Conservation (phyloP, 345 rosid genomes). For the Raphanus sativus region DNA sequence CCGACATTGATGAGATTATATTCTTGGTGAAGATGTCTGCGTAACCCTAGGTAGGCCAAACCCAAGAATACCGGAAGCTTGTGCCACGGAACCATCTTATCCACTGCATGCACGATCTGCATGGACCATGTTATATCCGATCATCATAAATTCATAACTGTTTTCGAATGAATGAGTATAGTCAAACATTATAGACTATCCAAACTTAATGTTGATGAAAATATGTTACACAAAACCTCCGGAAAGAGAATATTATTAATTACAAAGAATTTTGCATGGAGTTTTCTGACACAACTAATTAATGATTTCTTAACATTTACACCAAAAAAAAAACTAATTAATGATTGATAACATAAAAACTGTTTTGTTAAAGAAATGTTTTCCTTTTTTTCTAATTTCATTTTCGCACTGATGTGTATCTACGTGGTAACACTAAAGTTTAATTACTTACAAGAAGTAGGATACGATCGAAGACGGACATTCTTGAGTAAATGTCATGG, state of each 20-base stretch:
- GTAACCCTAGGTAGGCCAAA: conserved; percentile 42
- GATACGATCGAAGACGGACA: conserved; percentile 2
- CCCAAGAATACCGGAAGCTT: conserved; percentile 58
- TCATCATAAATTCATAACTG: background rate
- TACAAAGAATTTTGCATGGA: background rate
- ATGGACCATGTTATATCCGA: background rate
- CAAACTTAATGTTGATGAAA: background rate
- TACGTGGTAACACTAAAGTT: background rate
- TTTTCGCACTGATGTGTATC: background rate
- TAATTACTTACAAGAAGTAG: background rate
- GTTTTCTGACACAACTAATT: background rate
- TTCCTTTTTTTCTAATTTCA: background rate
- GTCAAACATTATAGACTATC: background rate
- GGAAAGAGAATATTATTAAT: background rate
- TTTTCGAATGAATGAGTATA: too few relatives aligned
- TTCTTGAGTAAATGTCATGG: conserved; percentile 4
- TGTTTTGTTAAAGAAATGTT: too few relatives aligned
- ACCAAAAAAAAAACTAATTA: too few relatives aligned
- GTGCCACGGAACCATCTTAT: conserved; percentile 50
- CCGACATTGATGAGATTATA: conserved; percentile 62
- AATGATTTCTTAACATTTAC: too few relatives aligned
- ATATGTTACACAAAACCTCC: background rate
- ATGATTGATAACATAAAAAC: too few relatives aligned
- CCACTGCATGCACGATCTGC: conserved; percentile 53
- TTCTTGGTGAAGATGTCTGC: conserved; percentile 57